These are phyloP conservation scores for Crithidia bombi DNA, from an alignment of 208 protist genomes.

Conservation along the genomic window DNA sequence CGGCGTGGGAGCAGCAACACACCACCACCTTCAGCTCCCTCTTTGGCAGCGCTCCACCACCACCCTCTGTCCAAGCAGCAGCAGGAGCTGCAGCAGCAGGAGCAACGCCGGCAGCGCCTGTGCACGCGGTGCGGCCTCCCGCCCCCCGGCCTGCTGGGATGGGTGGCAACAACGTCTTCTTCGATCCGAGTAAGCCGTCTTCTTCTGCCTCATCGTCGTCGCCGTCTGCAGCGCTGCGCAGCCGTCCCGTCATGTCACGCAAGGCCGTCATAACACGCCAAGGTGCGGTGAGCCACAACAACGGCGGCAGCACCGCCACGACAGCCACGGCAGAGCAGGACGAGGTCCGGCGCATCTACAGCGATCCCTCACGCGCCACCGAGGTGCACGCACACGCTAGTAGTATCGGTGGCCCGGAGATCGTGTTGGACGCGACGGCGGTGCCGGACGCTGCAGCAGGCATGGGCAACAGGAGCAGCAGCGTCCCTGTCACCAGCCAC, in stretches of 20 bases:
- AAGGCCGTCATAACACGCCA: constrained; percentile 32
- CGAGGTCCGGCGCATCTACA: constrained; percentile 11
- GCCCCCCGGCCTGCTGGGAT: background rate
- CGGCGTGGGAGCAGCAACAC: constrained; percentile 17
- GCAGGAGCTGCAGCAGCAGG: constrained; percentile 1
- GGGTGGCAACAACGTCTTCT: constrained; percentile 50
- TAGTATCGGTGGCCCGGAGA: constrained; percentile 10
- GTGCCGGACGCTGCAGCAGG: background rate
- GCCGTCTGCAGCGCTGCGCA: background rate
- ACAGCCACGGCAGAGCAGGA: constrained; percentile 18
- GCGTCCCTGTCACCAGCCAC: constrained; percentile 13
- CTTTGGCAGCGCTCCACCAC: constrained; percentile 15
- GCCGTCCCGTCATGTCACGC: constrained; percentile 40
- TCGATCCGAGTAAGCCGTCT: constrained; percentile 40
- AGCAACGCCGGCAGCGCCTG: background rate
- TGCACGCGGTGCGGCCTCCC: background rate
- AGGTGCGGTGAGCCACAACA: constrained; percentile 1
- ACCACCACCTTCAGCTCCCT: constrained; percentile 39
- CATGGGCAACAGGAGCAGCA: background rate
- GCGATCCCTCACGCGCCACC: constrained; percentile 12
- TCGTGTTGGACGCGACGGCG: constrained; percentile 15
- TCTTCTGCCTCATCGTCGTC: background rate
- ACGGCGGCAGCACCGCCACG: background rate
- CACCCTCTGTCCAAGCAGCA: background rate
- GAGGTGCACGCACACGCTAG: background rate